Evolutionary conservation across 2,329 filamentous ascomycete species (phyloP).

Genomic region (Penicillium sp.): DNA sequence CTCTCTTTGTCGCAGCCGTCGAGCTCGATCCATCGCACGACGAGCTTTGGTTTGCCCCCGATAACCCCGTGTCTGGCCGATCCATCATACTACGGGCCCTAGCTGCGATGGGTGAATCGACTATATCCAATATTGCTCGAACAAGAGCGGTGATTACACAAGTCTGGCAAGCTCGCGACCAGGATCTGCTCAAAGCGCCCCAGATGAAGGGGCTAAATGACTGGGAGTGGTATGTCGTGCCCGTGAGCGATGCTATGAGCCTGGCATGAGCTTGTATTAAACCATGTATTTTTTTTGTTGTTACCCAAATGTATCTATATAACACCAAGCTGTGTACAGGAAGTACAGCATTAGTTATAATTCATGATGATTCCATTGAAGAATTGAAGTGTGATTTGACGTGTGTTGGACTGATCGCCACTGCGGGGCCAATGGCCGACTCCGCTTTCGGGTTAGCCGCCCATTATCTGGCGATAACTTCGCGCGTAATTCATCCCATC

Average conservation of each 20-base stretch:
- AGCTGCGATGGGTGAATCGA: slow-evolving; percentile 43
- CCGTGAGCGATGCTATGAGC: slow-evolving; percentile 45
- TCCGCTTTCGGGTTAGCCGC: slow-evolving; percentile 18
- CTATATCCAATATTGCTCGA: slow-evolving; percentile 46
- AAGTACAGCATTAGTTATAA: no score
- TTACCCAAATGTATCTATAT: background rate
- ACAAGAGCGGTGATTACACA: slow-evolving; percentile 50
- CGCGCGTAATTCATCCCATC: background rate
- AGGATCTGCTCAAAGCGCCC: slow-evolving; percentile 29
- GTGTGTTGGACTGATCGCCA: background rate
- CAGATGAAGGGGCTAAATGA: slow-evolving; percentile 34
- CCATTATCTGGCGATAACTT: background rate
- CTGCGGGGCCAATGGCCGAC: slow-evolving; percentile 8
- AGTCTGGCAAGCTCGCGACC: slow-evolving; percentile 50
- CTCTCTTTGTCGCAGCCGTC: slow-evolving; percentile 47
- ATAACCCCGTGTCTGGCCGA: slow-evolving; percentile 32
- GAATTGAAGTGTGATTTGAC: background rate
- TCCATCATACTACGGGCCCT: slow-evolving; percentile 43
- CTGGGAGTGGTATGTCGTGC: slow-evolving; percentile 46
- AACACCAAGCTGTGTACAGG: background rate
- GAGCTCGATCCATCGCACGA: slow-evolving; percentile 43
- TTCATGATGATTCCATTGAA: background rate
- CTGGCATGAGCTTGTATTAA: slow-evolving; percentile 31
- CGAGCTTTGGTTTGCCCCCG: slow-evolving; percentile 31
- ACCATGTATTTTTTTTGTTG: background rate